Base-by-base conservation (phyloP, 192 early-diverging fungal genomes). In the Backusella mclennaniae region DNA sequence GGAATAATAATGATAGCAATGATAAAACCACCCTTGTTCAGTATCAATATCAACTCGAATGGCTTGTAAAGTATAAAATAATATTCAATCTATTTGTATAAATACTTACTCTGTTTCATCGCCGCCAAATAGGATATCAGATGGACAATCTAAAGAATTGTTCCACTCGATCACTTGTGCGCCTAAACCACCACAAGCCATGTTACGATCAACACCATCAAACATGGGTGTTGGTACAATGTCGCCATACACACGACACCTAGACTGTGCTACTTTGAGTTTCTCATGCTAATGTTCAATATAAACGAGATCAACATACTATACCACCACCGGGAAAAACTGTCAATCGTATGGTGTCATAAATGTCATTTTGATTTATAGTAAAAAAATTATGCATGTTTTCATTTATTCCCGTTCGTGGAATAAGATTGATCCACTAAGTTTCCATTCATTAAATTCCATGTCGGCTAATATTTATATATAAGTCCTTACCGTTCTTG, bases 71-170 rank as follows among this genome's bases (percentile, higher is more conserved):
- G 11, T 39, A 39, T 39, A 39, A 39, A 39, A 33, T 33, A 33
- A 49, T 1, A n/a, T 1, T n/a, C 1, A 6, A n/a, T 49, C 4
- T n/a, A n/a, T 6, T 0, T 49, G 1, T 6, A 49, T n/a, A 21
- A 19, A 49, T 49, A 49, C n/a, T 63, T 63, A 63, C 56, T 63
- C 56, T 63, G 56, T 63, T 63, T 63, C 56, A 26, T 59, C 53
- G 11, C 53, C 53, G 4, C 12, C 53, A 29, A 26, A 63, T 14
- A 63, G 8, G 12, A 63, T 63, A 63, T 63, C 26, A 63, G 23
- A 26, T 29, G 4, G 0, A 2, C 26, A 29, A 26, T 63, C 23
- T 11, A 26, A 26, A 21, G 4, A 9, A 26, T 12, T 29, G 3
- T 23, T 29, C 7, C 56, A 63, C 4, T 63, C 11, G 3, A 63